These are phyloP conservation scores for Sisymbrium altissimum DNA, from an alignment of 345 rosid genomes.

Conservation along the genomic window DNA sequence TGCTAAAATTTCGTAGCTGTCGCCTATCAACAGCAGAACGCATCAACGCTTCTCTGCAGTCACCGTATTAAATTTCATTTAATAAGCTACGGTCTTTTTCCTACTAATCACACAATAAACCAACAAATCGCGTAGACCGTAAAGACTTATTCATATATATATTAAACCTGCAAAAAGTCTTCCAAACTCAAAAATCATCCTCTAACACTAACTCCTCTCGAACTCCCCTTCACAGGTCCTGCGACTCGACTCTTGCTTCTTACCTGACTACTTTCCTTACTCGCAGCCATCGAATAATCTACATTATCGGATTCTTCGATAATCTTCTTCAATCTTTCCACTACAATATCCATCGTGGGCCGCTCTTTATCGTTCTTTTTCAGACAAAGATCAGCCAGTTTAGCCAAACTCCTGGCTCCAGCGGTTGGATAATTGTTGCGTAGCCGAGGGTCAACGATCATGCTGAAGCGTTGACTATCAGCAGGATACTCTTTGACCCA, in stretches of 20 bases:
- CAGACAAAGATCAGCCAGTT: constrained; percentile 69
- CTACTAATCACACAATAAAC: neutral
- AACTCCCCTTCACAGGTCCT: constrained; percentile 13
- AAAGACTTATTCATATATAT: neutral
- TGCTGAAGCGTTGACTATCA: constrained; percentile 53
- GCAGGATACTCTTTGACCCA: constrained; percentile 78
- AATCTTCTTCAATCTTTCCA: constrained; percentile 52
- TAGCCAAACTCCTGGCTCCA: constrained; percentile 61
- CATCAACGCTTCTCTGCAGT: neutral
- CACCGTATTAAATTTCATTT: neutral
- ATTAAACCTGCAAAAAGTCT: neutral
- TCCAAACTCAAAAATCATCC: constrained; percentile 13
- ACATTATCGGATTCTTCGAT: constrained; percentile 35
- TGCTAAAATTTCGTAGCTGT: neutral
- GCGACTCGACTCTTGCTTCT: constrained; percentile 1
- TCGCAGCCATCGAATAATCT: neutral
- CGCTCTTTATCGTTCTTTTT: constrained; percentile 61
- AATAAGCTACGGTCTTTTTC: neutral
- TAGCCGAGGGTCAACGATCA: constrained; percentile 67
- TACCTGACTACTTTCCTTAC: constrained; percentile 16
- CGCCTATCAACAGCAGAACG: no score
- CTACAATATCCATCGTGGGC: constrained; percentile 64
- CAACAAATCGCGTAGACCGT: neutral
- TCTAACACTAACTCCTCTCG: constrained; percentile 30
- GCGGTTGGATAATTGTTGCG: constrained; percentile 47